Evolutionary conservation across 371 early-diverging fungal species (phyloP).

Genomic region (Apophysomyces ossiformis): DNA sequence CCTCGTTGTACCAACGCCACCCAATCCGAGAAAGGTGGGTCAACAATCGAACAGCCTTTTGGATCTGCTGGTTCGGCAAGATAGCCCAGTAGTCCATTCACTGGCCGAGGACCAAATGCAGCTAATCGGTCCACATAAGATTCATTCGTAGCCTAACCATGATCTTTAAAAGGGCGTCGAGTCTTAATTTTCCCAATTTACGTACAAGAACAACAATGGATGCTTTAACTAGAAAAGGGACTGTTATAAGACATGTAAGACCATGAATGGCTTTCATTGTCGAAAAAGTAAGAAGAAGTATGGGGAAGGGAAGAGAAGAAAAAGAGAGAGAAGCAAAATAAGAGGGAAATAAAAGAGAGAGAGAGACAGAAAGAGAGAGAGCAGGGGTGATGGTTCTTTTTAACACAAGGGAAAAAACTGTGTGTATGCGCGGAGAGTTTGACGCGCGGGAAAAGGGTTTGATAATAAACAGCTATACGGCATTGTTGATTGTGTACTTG

Average conservation of each 20-base stretch:
- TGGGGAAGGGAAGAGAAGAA: slow-evolving; percentile 17
- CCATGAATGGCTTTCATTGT: not conserved
- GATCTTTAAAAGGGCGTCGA: not conserved
- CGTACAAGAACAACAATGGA: not conserved
- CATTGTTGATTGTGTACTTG: slow-evolving; percentile 11
- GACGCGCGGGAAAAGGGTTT: slow-evolving; percentile 4
- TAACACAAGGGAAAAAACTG: slow-evolving; percentile 13
- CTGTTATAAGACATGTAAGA: not conserved
- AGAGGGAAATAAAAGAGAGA: slow-evolving; percentile 7
- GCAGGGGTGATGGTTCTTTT: slow-evolving; percentile 6
- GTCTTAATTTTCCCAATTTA: not conserved
- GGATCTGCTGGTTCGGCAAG: slow-evolving; percentile 44
- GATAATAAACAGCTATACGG: not conserved
- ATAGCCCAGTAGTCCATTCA: slow-evolving; percentile 53
- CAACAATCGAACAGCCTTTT: slow-evolving; percentile 37
- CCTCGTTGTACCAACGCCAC: slow-evolving; percentile 85
- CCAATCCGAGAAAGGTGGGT: slow-evolving; percentile 60
- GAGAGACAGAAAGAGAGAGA: slow-evolving; percentile 8
- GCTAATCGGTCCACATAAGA: slow-evolving; percentile 59
- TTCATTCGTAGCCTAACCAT: slow-evolving; percentile 53
- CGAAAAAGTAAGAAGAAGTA: slow-evolving; percentile 11
- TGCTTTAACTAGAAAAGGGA: not conserved
- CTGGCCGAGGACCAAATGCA: slow-evolving; percentile 64
- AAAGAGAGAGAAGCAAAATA: not conserved
- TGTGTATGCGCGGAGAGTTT: slow-evolving; percentile 4